Conservation (phyloP, 1,284 basidiomycete genomes). For the Ganoderma lingzhi region DNA sequence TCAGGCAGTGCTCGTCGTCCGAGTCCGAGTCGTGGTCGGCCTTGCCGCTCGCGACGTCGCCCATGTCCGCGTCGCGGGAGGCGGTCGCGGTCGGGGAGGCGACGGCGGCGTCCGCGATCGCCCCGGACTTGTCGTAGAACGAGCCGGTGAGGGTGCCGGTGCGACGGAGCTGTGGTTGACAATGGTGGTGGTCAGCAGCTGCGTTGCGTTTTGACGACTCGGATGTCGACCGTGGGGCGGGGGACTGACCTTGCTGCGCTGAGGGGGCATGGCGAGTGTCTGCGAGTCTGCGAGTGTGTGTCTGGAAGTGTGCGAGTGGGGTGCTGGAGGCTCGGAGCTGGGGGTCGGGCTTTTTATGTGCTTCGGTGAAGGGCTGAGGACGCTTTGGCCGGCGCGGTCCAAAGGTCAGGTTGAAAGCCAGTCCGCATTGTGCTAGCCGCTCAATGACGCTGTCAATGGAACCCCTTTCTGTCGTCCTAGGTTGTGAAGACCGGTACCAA, state of each 20-base stretch:
- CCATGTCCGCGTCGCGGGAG: constrained; percentile 6
- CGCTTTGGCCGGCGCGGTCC: constrained; percentile 11
- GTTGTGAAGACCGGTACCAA: constrained; percentile 3
- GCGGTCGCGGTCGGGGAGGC: constrained; percentile 19
- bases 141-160: constrained; percentile 23
- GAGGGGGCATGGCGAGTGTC: constrained; percentile 24
- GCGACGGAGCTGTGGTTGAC: constrained; percentile 14
- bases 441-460: constrained; percentile 5
- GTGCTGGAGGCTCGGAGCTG: not conserved
- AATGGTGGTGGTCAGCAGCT: constrained; percentile 12
- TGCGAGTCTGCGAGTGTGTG: not conserved
- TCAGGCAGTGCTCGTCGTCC: constrained; percentile 29
- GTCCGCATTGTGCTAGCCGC: constrained; percentile 1
- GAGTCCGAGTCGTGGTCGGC: constrained; percentile 19
- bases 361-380: not conserved
- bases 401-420: not conserved
- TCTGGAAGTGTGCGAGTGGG: constrained; percentile 7
- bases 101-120: constrained; percentile 20
- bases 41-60: constrained; percentile 9
- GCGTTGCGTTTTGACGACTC: no score
- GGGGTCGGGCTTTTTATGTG: not conserved
- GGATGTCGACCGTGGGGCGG: not conserved
- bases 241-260: constrained; percentile 24
- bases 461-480: not conserved
- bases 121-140: constrained; percentile 30